These are phyloP conservation scores for Pyrenula aspistea DNA, from an alignment of 495 filamentous ascomycete genomes.

Conservation along the genomic window DNA sequence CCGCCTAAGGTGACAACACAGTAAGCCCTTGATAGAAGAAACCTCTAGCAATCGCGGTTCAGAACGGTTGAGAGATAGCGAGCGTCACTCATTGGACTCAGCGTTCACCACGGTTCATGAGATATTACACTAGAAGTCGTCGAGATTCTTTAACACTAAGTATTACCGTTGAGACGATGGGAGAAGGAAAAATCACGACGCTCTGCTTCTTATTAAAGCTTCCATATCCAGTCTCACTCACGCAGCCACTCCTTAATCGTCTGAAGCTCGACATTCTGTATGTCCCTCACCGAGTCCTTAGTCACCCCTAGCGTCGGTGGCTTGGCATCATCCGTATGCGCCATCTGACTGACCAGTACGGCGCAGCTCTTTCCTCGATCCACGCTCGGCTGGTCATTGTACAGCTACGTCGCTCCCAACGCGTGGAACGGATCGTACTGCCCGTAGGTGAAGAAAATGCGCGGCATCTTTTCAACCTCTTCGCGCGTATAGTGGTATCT, in stretches of 20 bases:
- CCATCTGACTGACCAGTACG: not conserved
- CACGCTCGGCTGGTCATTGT: not conserved
- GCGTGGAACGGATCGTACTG: not conserved
- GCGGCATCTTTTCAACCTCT: not conserved
- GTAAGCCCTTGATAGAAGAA: too few relatives aligned
- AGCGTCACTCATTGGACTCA: too few relatives aligned
- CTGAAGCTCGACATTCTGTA: not conserved
- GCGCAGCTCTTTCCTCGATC: not conserved
- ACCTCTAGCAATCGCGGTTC: too few relatives aligned
- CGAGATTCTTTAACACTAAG: too few relatives aligned
- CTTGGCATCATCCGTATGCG: not conserved
- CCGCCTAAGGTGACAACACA: too few relatives aligned
- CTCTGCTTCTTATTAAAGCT: too few relatives aligned
- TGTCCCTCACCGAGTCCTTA: not conserved
- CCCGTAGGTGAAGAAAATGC: not conserved
- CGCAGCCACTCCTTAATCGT: not conserved
- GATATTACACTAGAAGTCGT: too few relatives aligned
- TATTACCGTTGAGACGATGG: too few relatives aligned
- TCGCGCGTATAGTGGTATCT: not conserved
- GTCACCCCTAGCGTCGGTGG: not conserved
- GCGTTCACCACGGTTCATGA: too few relatives aligned
- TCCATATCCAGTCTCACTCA: too few relatives aligned
- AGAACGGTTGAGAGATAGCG: too few relatives aligned
- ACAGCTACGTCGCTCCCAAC: not conserved
- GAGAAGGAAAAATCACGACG: too few relatives aligned